Base-by-base conservation (phyloP, 495 filamentous ascomycete genomes). In the Annulohypoxylon maeteangense region DNA sequence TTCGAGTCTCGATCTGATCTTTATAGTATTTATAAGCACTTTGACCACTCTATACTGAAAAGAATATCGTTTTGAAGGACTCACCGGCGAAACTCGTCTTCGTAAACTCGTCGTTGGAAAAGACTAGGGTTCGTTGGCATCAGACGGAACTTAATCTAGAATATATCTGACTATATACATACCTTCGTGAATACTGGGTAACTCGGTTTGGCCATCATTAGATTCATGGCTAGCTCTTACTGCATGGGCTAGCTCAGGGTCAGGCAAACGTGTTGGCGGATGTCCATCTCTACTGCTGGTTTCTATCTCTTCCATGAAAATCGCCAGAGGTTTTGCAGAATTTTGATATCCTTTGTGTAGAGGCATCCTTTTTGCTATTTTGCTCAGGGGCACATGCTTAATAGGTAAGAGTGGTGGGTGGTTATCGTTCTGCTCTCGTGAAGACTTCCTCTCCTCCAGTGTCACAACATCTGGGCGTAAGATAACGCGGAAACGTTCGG, bases 61-160 rank as follows among this genome's bases (percentile, higher is more conserved):
- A 11, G 4, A 0, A 3, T 5, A 18, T 7, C 0, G 36, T 1
- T 7, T 23, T 7, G 10, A 6, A 7, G 23, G 14, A 18, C 56
- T 45, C 31, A 48, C 57, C 42, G n/a, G 44, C 34, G 18, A 62
- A 50, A 10, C 3, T 18, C 2, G 20, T 20, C 31, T 50, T 23
- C 59, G 36, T 50, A 31, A 62, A 62, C 4, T 48, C 25, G 4
- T 51, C 44, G 12, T 36, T 12, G 8, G 18, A 18, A 12, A 62
- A 62, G 3, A 50, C 59, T 62, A 60, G 6, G 25, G n/a, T 1
- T n/a, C 16, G 27, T 60, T 34, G 34, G 57, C 14, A 31, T 27
- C 6, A 14, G 10, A 8, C 14, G 0, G 1, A 29, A n/a, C 6
- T 31, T 20, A 51, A 20, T 18, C 25, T 25, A 31, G 23, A 25